phyloP scores from a whole-genome alignment of 805 yeast genomes.

The Isabelozyma gotoi region DNA sequence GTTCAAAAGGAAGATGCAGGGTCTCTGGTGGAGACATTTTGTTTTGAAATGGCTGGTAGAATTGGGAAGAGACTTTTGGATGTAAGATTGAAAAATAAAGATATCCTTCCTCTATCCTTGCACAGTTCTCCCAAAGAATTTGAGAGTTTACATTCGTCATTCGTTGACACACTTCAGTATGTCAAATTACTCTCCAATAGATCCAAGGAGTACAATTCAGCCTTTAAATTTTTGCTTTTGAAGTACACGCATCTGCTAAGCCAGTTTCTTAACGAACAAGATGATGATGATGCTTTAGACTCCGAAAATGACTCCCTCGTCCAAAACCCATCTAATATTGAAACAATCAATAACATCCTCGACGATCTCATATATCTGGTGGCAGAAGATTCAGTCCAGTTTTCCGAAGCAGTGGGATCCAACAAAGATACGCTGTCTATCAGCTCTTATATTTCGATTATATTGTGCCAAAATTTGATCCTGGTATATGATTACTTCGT shows the following conservation, averaged over 20 bases:
- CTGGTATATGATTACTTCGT: constrained; percentile 54
- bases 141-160: constrained; percentile 1
- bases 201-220: constrained; percentile 6
- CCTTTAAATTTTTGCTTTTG: constrained; percentile 13
- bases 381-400: constrained; percentile 7
- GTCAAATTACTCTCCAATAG: constrained; percentile 10
- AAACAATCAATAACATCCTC: constrained; percentile 2
- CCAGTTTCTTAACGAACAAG: not conserved
- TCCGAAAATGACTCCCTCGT: constrained; percentile 7
- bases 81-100: constrained; percentile 21
- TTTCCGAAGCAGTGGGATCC: constrained; percentile 8
- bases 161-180: constrained; percentile 12
- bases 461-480: constrained; percentile 29
- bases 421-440: constrained; percentile 12
- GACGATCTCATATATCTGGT: constrained; percentile 5
- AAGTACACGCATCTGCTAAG: constrained; percentile 8
- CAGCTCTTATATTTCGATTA: constrained; percentile 16
- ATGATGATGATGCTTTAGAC: constrained; percentile 6
- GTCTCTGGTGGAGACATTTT: constrained; percentile 46
- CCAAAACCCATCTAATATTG: not conserved
- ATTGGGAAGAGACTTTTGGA: constrained; percentile 53
- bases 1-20: constrained; percentile 39
- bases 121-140: constrained; percentile 6
- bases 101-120: not conserved
- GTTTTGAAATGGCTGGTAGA: constrained; percentile 60